These are phyloP conservation scores for Xylariomycetidae sp. DNA, from an alignment of 2,329 filamentous ascomycete species.

Conservation along the genomic window DNA sequence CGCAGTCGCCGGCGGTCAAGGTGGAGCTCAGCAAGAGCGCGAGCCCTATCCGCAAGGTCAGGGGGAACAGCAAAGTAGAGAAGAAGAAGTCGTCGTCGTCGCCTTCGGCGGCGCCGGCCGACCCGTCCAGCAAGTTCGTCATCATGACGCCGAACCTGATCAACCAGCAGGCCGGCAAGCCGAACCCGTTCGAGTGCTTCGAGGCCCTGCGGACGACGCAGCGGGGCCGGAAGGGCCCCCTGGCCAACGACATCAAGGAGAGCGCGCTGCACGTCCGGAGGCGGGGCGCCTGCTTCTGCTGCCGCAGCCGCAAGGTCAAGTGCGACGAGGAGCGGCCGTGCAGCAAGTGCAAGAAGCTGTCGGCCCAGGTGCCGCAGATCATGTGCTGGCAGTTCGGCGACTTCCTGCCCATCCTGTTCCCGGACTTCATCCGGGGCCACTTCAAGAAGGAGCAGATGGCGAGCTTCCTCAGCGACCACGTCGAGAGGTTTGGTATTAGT, in stretches of 20 bases:
- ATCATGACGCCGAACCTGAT: constrained; percentile 52
- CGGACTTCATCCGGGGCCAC: constrained; percentile 46
- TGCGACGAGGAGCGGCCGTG: constrained; percentile 53
- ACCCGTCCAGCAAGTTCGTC: constrained; percentile 45
- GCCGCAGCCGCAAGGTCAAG: constrained; percentile 53
- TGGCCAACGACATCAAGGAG: constrained; percentile 50
- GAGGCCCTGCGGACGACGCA: constrained; percentile 49
- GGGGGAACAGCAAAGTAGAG: constrained; percentile 35
- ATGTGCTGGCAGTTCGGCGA: constrained; percentile 58
- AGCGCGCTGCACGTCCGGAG: constrained; percentile 50
- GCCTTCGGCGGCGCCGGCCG: no score
- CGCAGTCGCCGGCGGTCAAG: constrained; percentile 16
- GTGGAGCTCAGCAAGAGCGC: constrained; percentile 21
- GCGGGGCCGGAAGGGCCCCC: constrained; percentile 51
- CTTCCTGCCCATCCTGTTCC: constrained; percentile 49
- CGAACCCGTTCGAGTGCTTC: constrained; percentile 52
- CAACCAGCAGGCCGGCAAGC: constrained; percentile 43
- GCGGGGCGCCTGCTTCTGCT: constrained; percentile 54
- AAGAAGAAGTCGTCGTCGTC: constrained; percentile 43
- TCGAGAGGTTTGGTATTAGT: constrained; percentile 37
- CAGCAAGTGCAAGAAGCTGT: constrained; percentile 51
- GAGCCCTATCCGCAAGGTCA: constrained; percentile 38
- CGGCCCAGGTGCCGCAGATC: constrained; percentile 44
- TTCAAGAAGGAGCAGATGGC: constrained; percentile 46
- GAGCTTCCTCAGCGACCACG: constrained; percentile 44